These are phyloP conservation scores for Phytophthora capsici DNA, from an alignment of 352 stramenopile species.

Conservation along the genomic window DNA sequence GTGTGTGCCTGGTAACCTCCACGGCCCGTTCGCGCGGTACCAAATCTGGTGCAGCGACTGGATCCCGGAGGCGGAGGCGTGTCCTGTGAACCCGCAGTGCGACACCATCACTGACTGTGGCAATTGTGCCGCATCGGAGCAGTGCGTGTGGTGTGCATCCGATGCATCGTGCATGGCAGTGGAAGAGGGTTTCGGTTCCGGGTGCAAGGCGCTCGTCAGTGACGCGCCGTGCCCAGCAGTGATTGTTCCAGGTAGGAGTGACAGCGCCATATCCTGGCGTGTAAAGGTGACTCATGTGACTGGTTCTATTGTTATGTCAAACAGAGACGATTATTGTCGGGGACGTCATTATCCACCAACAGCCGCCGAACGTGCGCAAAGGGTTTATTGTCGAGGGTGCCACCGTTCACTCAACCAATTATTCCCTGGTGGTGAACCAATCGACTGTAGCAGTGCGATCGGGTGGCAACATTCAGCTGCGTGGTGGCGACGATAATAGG, in stretches of 20 bases:
- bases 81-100: conserved; percentile 74
- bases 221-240: conserved; percentile 84
- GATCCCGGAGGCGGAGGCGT: conserved; percentile 64
- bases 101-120: conserved; percentile 59
- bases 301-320: conserved; percentile 19
- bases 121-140: conserved; percentile 57
- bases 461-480: conserved; percentile 58
- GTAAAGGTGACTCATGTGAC: conserved; percentile 15
- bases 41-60: conserved; percentile 64
- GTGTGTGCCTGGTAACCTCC: conserved; percentile 75
- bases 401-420: conserved; percentile 41
- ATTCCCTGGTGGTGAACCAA: conserved; percentile 53
- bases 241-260: conserved; percentile 66
- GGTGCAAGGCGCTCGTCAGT: conserved; percentile 87
- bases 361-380: conserved; percentile 47
- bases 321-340: conserved; percentile 64
- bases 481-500: conserved; percentile 65
- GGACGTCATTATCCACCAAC: conserved; percentile 60
- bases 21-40: conserved; percentile 47
- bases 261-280: not conserved
- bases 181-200: conserved; percentile 80
- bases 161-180: conserved; percentile 84
- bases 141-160: conserved; percentile 93
- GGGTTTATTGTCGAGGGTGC: conserved; percentile 45
- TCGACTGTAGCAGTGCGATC: conserved; percentile 48